Evolutionary conservation across 495 filamentous ascomycete genomes (phyloP).

Genomic region (Xylaria flabelliformis): DNA sequence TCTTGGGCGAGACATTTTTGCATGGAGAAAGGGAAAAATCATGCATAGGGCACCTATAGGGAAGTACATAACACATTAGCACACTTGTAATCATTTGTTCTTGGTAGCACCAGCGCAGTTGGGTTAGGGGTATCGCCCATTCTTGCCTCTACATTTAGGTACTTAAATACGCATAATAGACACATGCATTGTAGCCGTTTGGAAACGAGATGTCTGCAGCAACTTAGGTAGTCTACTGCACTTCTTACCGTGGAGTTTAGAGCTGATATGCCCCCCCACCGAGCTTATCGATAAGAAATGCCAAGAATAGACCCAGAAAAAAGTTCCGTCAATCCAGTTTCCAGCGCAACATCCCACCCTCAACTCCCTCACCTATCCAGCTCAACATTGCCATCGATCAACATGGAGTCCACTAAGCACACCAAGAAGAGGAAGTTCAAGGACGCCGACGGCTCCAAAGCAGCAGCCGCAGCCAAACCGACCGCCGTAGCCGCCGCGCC

Average conservation of each 20-base stretch:
- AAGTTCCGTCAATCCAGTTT: constrained; percentile 25
- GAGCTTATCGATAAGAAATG: constrained; percentile 23
- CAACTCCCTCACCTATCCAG: background rate
- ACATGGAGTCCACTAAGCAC: constrained; percentile 48
- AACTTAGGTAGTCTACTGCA: no score
- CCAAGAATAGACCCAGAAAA: constrained; percentile 22
- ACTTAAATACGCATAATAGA: constrained; percentile 9
- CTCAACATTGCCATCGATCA: constrained; percentile 28
- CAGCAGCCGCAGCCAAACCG: constrained; percentile 25
- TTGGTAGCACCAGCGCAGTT: background rate
- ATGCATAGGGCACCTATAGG: background rate
- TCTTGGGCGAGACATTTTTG: constrained; percentile 1
- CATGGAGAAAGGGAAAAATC: constrained; percentile 17
- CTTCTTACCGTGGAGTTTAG: no score
- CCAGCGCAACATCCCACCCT: constrained; percentile 15
- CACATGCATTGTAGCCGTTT: background rate
- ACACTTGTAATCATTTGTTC: constrained; percentile 27
- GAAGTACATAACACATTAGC: constrained; percentile 8
- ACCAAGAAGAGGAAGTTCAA: constrained; percentile 58
- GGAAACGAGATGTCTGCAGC: background rate
- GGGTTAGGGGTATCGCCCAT: background rate
- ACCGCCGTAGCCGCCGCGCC: constrained; percentile 24
- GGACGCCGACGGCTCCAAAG: constrained; percentile 45
- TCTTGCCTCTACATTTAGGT: constrained; percentile 13
- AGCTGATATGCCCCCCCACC: background rate